Conservation (phyloP, 306 rosid genomes). For the Fragaria nilgerrensis region DNA sequence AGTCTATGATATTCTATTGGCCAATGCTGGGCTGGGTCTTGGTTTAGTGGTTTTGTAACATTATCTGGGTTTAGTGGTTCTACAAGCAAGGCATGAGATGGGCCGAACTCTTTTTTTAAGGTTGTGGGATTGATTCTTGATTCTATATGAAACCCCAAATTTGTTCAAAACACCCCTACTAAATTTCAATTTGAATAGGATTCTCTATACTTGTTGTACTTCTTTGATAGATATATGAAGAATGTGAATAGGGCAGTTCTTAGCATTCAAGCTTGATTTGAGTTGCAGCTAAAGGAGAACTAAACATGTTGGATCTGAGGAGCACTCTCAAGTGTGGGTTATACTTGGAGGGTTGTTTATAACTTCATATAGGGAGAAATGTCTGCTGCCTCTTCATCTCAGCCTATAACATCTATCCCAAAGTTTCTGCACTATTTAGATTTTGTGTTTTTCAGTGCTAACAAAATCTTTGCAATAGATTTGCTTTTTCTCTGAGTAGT, state of each 20-base stretch:
- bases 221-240: too few relatives aligned
- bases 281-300: neutral
- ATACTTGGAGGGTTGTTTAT: neutral
- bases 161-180: neutral
- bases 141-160: neutral
- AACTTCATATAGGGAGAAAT: neutral
- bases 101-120: neutral
- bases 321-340: neutral
- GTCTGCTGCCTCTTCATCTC: neutral
- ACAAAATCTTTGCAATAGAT: neutral
- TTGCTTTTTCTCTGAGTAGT: neutral
- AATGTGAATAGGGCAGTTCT: neutral
- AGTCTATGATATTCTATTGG: neutral
- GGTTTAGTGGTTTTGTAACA: neutral
- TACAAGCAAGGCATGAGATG: neutral
- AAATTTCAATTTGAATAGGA: neutral
- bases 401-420: neutral
- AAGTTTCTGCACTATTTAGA: neutral
- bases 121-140: neutral
- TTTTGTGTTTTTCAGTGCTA: neutral
- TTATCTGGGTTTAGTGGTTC: neutral
- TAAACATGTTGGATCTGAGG: neutral
- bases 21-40: slow-evolving; percentile 9
- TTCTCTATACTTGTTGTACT: too few relatives aligned
- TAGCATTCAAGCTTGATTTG: too few relatives aligned